phyloP scores from a whole-genome alignment of 768 basidiomycete species.

The Russula dissimulans region DNA sequence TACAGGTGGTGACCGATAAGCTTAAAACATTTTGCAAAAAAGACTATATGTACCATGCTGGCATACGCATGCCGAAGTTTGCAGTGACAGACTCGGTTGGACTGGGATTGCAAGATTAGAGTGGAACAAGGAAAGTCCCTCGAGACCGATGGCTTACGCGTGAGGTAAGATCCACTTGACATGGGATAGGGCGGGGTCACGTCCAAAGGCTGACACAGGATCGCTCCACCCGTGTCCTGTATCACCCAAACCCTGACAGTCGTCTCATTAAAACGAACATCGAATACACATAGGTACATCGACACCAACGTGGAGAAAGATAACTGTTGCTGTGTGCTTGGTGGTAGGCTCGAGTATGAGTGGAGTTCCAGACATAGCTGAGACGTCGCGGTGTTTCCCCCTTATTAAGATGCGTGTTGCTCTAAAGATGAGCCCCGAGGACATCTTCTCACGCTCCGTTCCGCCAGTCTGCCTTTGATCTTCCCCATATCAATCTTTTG shows the following conservation, averaged over 20 bases:
- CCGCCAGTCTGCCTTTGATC: conserved; percentile 1
- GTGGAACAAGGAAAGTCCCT: background rate
- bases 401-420: too few species aligned
- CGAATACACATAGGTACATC: background rate
- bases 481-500: background rate
- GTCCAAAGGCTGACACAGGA: conserved; percentile 52
- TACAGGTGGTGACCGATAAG: background rate
- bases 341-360: conserved; percentile 30
- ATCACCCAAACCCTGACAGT: conserved; percentile 61
- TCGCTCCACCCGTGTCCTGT: conserved; percentile 69
- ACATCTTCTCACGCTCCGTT: background rate
- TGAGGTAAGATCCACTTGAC: conserved; percentile 89
- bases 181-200: conserved; percentile 48
- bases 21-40: background rate
- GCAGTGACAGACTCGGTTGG: conserved; percentile 47
- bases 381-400: too few species aligned
- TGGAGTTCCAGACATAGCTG: conserved; percentile 6
- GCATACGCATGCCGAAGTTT: conserved; percentile 66
- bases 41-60: conserved; percentile 48
- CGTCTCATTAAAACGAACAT: background rate
- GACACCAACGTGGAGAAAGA: conserved; percentile 75
- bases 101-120: conserved; percentile 8
- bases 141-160: conserved; percentile 41
- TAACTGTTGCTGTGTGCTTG: conserved; percentile 77
- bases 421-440: too few species aligned